Percentiles rank a stretch among this genome's conserved stretches.
Evolutionary conservation across 1,284 basidiomycete genomes (phyloP).

Genomic region (Ustilago bromivora): DNA sequence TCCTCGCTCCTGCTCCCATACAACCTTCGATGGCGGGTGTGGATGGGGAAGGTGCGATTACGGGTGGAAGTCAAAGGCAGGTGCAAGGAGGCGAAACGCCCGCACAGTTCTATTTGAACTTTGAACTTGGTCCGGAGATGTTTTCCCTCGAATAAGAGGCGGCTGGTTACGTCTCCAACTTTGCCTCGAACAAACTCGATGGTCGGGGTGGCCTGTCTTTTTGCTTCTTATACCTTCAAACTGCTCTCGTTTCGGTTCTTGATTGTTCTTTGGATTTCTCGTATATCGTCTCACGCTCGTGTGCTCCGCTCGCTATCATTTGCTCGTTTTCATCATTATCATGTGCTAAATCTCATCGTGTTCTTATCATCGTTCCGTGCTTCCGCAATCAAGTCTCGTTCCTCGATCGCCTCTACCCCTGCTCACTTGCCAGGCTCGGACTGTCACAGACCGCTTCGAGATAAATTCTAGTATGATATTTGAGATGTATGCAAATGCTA

Average conservation of each 20-base stretch:
- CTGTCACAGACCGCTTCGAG: not conserved
- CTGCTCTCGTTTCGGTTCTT: not conserved
- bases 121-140: conserved; percentile 22
- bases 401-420: not conserved
- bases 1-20: not conserved
- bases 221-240: not conserved
- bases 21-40: not conserved
- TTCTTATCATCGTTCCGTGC: not conserved
- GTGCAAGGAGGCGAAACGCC: not conserved
- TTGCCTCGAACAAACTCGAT: not conserved
- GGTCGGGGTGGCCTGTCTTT: not conserved
- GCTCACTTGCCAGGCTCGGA: not conserved
- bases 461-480: too few species aligned
- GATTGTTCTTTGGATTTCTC: not conserved
- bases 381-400: not conserved
- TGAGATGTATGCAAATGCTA: not conserved
- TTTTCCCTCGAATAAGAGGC: conserved; percentile 9
- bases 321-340: not conserved
- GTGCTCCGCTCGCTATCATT: not conserved
- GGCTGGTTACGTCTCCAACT: conserved; percentile 1
- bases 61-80: not conserved
- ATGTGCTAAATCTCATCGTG: not conserved
- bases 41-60: not conserved
- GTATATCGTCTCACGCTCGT: conserved; percentile 3
- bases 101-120: conserved; percentile 26